Percentiles rank a stretch among this genome's conserved stretches.
phyloP scores from a whole-genome alignment of 208 protist species.

The Strigomonas oncopelti region DNA sequence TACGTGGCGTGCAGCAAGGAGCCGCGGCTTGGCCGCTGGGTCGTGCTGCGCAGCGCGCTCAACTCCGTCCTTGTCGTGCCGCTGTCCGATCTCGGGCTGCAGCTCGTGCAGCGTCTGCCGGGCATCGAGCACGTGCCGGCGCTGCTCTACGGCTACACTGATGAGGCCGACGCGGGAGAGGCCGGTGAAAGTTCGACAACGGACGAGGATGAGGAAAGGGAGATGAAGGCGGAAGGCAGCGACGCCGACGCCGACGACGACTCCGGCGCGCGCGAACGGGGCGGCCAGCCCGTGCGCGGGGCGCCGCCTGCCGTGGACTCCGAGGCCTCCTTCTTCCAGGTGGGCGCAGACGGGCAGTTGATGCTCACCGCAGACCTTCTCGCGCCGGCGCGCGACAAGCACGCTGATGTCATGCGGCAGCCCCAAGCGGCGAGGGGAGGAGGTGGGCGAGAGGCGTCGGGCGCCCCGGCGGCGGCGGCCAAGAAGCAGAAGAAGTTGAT shows the following conservation, averaged over 20 bases:
- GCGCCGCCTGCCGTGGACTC: neutral
- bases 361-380: slow-evolving; percentile 17
- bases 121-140: slow-evolving; percentile 77
- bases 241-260: slow-evolving; percentile 10
- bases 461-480: neutral
- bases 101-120: slow-evolving; percentile 22
- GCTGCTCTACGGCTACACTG: slow-evolving; percentile 56
- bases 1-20: slow-evolving; percentile 72
- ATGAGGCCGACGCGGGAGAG: slow-evolving; percentile 25
- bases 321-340: slow-evolving; percentile 27
- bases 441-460: too few relatives aligned
- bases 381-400: neutral
- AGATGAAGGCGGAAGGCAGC: slow-evolving; percentile 12
- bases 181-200: slow-evolving; percentile 11
- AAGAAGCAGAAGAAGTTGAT: slow-evolving; percentile 13
- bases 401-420: slow-evolving; percentile 8
- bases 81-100: slow-evolving; percentile 35
- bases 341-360: slow-evolving; percentile 49
- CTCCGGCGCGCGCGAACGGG: slow-evolving; percentile 8
- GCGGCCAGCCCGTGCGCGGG: slow-evolving; percentile 12
- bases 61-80: slow-evolving; percentile 80
- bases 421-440: too few relatives aligned
- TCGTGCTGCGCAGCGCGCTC: slow-evolving; percentile 61
- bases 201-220: slow-evolving; percentile 14
- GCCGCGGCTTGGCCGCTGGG: slow-evolving; percentile 80